phyloP scores from a whole-genome alignment of 305 asterid species.

The Plantago coronopus region DNA sequence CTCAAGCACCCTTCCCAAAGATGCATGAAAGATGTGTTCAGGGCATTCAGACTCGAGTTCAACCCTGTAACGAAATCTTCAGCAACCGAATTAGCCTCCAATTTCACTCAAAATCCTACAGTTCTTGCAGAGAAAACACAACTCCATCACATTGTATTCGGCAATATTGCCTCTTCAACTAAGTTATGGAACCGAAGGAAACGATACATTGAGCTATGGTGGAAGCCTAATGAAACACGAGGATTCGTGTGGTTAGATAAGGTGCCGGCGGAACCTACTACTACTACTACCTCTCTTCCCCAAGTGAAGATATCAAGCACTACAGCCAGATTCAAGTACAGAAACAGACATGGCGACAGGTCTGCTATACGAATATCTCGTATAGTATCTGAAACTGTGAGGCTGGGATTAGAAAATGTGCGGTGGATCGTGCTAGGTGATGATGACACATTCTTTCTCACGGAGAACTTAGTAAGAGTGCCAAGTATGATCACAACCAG shows the following conservation, averaged over 20 bases:
- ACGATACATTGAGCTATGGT: conserved; percentile 71
- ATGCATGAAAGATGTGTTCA: not conserved
- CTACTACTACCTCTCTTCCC: conserved; percentile 37
- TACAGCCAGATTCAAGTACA: conserved; percentile 52
- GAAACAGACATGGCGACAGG: conserved; percentile 59
- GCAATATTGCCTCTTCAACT: conserved; percentile 76
- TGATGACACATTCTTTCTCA: conserved; percentile 78
- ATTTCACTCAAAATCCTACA: not conserved
- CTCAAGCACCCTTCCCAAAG: not conserved
- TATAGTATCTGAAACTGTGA: conserved; percentile 75
- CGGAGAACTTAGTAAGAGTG: conserved; percentile 70
- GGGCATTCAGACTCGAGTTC: conserved; percentile 1
- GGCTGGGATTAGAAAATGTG: conserved; percentile 59
- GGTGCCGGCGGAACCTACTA: conserved; percentile 15
- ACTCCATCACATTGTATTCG: conserved; percentile 56
- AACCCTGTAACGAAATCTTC: not conserved
- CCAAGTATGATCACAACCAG: conserved; percentile 70
- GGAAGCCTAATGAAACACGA: conserved; percentile 67
- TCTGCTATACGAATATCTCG: conserved; percentile 83
- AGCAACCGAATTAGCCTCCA: not conserved
- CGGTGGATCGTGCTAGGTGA: conserved; percentile 95
- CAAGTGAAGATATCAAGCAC: conserved; percentile 49
- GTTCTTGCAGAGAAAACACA: conserved; percentile 17
- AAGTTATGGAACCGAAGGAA: conserved; percentile 66
- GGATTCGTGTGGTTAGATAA: conserved; percentile 81